Percentiles rank a stretch among this genome's conserved stretches.
Evolutionary conservation across 371 early-diverging fungal species (phyloP).

Genomic region (Chytridiales sp.): DNA sequence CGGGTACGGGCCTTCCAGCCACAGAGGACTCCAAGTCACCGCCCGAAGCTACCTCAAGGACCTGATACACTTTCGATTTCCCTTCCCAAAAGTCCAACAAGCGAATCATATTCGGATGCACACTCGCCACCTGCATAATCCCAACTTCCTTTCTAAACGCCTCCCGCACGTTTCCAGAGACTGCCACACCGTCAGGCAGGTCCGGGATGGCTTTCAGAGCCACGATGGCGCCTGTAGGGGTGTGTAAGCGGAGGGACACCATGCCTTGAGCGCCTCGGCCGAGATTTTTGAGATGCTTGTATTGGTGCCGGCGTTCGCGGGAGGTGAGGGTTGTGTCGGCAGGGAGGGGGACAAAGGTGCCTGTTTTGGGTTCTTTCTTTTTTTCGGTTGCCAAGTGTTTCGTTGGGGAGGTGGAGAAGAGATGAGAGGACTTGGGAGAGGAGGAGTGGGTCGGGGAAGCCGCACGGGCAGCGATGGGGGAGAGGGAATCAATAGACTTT

Average conservation of each 20-base stretch:
- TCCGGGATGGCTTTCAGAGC: conserved; percentile 24
- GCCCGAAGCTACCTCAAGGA: conserved; percentile 22
- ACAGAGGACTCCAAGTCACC: conserved; percentile 21
- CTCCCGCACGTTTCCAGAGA: conserved; percentile 3
- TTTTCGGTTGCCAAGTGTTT: too few species aligned
- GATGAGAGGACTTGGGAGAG: too few species aligned
- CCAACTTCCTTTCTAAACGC: conserved; percentile 26
- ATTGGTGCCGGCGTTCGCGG: conserved; percentile 7
- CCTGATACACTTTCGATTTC: conserved; percentile 21
- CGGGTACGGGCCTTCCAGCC: conserved; percentile 7
- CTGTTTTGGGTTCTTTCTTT: too few species aligned
- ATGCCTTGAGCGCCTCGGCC: conserved; percentile 19
- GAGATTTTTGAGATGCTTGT: conserved; percentile 9
- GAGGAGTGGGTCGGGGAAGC: too few species aligned
- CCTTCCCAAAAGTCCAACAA: conserved; percentile 25
- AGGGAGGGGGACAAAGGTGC: conserved; percentile 3
- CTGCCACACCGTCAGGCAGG: too few species aligned
- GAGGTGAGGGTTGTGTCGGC: conserved; percentile 1
- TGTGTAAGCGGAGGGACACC: conserved; percentile 17
- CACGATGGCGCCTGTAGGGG: conserved; percentile 6
- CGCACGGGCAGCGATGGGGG: too few species aligned
- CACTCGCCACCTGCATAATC: conserved; percentile 5
- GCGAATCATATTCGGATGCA: conserved; percentile 25
- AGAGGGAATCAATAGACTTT: too few species aligned
- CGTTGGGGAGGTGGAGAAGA: too few species aligned